Base-by-base conservation (phyloP, 2,329 filamentous ascomycete species). In the Colletotrichum sp. region DNA sequence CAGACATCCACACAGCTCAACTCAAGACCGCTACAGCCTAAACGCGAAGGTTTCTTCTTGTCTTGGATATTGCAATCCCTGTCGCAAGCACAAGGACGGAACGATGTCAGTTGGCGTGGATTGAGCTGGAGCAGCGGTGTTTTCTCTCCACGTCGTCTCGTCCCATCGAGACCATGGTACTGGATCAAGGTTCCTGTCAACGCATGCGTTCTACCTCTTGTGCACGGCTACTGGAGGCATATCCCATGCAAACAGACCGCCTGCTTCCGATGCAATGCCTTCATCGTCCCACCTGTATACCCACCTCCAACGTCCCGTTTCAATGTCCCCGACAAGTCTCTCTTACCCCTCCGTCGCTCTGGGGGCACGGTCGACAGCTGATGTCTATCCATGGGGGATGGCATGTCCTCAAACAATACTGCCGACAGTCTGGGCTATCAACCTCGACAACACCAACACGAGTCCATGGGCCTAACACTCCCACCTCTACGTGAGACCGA, bases 311-410 rank as follows among this genome's bases (percentile, higher is more conserved):
- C 16, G 5, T 10, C 16, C 16, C 36, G 16, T n/a, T 1, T n/a
- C 8, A 4, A 6, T 18, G 2, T 10, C 16, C 2, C 8, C 16
- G 5, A 3, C 3, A 10, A 1, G 1, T 18, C 8, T 16, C n/a
- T 1, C 16, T 44, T 44, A 16, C 16, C 36, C 36, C 36, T 10
- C 16, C 36, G 8, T 5, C 2, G 8, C 36, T 44, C 36, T 16
- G 2, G 5, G 16, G 16, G 8, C 16, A 39, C 36, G 16, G 16
- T 18, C 8, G 16, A 39, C 1, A 39, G 8, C 36, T 8, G 16
- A 39, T 3, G 5, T 39, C 16, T 39, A 8, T 8, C 16, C 16
- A 10, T 39, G 1, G 8, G 8, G 36, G 15, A 18, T 18, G 4
- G 16, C 36, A 9, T 39, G 32, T 34, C 32, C 12, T 34, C 1